Evolutionary conservation across 1,139 yeast species (phyloP).

Genomic region (Arxiozyma telluris): DNA sequence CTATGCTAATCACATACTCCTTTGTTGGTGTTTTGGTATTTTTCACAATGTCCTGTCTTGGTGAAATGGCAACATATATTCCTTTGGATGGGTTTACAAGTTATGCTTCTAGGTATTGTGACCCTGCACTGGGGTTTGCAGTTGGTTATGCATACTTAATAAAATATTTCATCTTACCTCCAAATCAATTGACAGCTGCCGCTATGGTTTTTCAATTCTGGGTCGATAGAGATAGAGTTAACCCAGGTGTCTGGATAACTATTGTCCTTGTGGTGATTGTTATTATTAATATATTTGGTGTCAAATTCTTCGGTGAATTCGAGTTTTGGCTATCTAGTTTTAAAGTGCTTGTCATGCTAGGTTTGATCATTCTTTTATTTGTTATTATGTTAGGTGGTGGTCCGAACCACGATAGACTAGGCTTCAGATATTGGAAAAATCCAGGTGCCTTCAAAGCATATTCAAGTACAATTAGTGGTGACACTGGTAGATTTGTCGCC

Average conservation of each 20-base stretch:
- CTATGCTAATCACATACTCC: slow-evolving; percentile 52
- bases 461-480: slow-evolving; percentile 35
- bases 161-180: slow-evolving; percentile 56
- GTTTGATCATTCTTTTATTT: slow-evolving; percentile 42
- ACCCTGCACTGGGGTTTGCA: slow-evolving; percentile 65
- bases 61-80: slow-evolving; percentile 67
- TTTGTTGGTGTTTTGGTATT: slow-evolving; percentile 57
- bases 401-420: slow-evolving; percentile 46
- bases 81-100: slow-evolving; percentile 70
- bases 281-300: slow-evolving; percentile 46
- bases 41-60: slow-evolving; percentile 61
- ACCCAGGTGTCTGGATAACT: slow-evolving; percentile 48
- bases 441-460: slow-evolving; percentile 42
- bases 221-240: slow-evolving; percentile 38
- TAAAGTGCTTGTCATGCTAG: slow-evolving; percentile 50
- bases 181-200: slow-evolving; percentile 45
- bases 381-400: slow-evolving; percentile 52
- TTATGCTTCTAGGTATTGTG: slow-evolving; percentile 58
- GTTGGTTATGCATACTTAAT: slow-evolving; percentile 60
- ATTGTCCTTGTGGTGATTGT: slow-evolving; percentile 40
- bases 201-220: slow-evolving; percentile 38
- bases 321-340: slow-evolving; percentile 59
- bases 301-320: slow-evolving; percentile 54
- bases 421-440: slow-evolving; percentile 41
- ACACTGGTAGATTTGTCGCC: slow-evolving; percentile 51